A percentile compares a stretch with the other conserved stretches of the same genome.
phyloP scores from a whole-genome alignment of 768 basidiomycete species.

The Cubamyces lactineus region DNA sequence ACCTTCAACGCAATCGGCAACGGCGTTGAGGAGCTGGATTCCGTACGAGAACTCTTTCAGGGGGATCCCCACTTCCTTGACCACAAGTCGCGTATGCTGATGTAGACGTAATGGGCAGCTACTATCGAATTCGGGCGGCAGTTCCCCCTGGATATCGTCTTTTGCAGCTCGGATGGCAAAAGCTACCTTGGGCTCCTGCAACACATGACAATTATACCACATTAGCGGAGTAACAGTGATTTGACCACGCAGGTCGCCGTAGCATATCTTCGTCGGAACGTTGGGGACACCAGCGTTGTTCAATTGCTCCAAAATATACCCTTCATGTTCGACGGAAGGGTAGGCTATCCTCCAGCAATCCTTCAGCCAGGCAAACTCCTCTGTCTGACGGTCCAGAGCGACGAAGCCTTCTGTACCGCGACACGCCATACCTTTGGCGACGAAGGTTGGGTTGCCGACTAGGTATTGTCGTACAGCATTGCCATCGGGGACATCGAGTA shows the following conservation, averaged over 20 bases:
- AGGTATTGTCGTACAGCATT: not conserved
- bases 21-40: not conserved
- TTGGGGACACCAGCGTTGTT: not conserved
- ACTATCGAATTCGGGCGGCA: not conserved
- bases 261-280: conserved; percentile 10
- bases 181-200: no score
- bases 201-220: no score
- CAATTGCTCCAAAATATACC: not conserved
- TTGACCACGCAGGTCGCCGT: conserved; percentile 6
- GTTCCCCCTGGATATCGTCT: no score
- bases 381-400: conserved; percentile 10
- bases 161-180: no score
- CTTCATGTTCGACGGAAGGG: not conserved
- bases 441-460: conserved; percentile 1
- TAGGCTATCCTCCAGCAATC: conserved; percentile 5
- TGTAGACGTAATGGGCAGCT: not conserved
- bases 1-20: conserved; percentile 8
- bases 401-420: conserved; percentile 16
- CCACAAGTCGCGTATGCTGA: conserved; percentile 11
- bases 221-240: not conserved
- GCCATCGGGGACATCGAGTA: not conserved
- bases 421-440: not conserved
- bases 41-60: not conserved
- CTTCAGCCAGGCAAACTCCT: conserved; percentile 14
- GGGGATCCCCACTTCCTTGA: conserved; percentile 4